These are phyloP conservation scores for Termitomyces sp. DNA, from an alignment of 768 basidiomycete genomes.

Conservation along the genomic window DNA sequence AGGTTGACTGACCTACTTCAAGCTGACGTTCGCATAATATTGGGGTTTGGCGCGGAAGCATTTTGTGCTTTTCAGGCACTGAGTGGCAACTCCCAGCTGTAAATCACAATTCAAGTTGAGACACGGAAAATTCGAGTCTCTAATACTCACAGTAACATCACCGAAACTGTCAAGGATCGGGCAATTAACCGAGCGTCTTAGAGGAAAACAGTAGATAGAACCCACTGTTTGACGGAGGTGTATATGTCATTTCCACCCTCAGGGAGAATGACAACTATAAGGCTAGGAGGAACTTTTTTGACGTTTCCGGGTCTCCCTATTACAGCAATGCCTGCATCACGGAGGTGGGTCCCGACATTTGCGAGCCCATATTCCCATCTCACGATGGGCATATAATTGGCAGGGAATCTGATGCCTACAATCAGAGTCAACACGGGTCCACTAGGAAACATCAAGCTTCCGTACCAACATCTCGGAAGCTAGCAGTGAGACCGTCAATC, in stretches of 20 bases:
- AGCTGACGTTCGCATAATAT: conserved; percentile 75
- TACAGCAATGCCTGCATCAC: conserved; percentile 43
- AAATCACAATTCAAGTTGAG: neutral
- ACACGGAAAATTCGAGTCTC: neutral
- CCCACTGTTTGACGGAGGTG: conserved; percentile 72
- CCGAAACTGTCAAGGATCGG: conserved; percentile 50
- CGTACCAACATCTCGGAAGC: conserved; percentile 57
- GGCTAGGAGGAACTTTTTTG: conserved; percentile 32
- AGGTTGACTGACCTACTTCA: conserved; percentile 44
- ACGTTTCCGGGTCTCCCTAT: conserved; percentile 26
- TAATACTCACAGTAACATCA: conserved; percentile 45
- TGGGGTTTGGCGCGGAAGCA: conserved; percentile 65
- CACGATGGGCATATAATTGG: conserved; percentile 32
- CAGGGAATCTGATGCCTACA: conserved; percentile 53
- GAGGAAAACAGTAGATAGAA: conserved; percentile 8
- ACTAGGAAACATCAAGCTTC: conserved; percentile 2
- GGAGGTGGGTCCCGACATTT: conserved; percentile 46
- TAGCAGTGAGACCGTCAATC: conserved; percentile 42
- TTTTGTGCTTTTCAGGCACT: conserved; percentile 67
- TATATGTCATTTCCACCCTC: conserved; percentile 75
- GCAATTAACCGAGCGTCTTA: neutral
- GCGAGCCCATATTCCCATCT: conserved; percentile 56
- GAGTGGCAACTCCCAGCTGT: conserved; percentile 71
- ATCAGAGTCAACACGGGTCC: neutral
- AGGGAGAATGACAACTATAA: conserved; percentile 67